A percentile compares a stretch with the other conserved stretches of the same genome.
Evolutionary conservation across 495 filamentous ascomycete genomes (phyloP).

Genomic region (Penicillium tannophilum): DNA sequence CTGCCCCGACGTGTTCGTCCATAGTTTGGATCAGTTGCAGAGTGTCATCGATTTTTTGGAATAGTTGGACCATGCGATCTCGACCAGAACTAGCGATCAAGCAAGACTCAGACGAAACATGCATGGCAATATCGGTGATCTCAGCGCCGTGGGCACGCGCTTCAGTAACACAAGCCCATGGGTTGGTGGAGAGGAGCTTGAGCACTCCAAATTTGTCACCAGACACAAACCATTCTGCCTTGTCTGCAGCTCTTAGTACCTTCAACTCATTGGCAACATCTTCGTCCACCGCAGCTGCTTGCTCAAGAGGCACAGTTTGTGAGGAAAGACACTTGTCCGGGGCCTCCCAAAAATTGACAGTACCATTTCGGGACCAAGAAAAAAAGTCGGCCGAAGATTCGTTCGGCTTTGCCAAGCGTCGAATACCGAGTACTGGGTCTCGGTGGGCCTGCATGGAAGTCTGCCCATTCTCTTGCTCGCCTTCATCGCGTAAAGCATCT

Average conservation of each 20-base stretch:
- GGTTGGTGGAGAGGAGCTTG: slow-evolving; percentile 50
- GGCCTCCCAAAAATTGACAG: slow-evolving; percentile 77
- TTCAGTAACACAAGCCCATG: slow-evolving; percentile 57
- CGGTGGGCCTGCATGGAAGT: slow-evolving; percentile 66
- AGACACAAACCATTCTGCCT: slow-evolving; percentile 67
- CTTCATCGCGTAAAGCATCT: slow-evolving; percentile 33
- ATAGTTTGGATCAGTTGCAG: slow-evolving; percentile 71
- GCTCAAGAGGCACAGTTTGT: slow-evolving; percentile 69
- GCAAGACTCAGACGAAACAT: slow-evolving; percentile 33
- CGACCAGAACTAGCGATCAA: slow-evolving; percentile 80
- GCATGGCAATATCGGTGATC: slow-evolving; percentile 76
- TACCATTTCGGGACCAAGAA: slow-evolving; percentile 81
- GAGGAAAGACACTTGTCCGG: slow-evolving; percentile 67
- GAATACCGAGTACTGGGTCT: slow-evolving; percentile 77
- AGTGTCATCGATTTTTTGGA: slow-evolving; percentile 56
- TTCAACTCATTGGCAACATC: slow-evolving; percentile 75
- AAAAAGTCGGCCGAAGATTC: slow-evolving; percentile 69
- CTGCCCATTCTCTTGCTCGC: slow-evolving; percentile 33
- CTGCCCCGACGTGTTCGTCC: slow-evolving; percentile 75
- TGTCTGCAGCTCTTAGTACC: slow-evolving; percentile 60
- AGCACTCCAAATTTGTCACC: slow-evolving; percentile 87
- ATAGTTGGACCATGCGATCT: slow-evolving; percentile 89
- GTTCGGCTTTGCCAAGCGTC: slow-evolving; percentile 58
- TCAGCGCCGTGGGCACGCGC: slow-evolving; percentile 86
- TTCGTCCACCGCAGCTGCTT: slow-evolving; percentile 56